These are phyloP conservation scores for Cordyceps farinosa DNA, from an alignment of 2,329 filamentous ascomycete species.

Conservation along the genomic window DNA sequence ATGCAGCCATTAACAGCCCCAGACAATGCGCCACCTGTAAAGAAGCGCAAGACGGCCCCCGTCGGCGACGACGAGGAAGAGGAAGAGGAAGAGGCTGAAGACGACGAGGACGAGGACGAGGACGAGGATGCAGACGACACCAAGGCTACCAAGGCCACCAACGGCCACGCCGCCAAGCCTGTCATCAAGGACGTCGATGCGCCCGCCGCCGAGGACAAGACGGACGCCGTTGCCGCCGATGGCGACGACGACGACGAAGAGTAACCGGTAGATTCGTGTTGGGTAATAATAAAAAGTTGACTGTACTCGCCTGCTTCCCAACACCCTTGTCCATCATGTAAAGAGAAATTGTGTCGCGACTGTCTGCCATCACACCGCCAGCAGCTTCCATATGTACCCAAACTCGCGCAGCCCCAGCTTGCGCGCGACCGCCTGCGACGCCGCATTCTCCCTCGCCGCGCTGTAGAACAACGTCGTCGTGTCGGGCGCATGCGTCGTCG, in stretches of 20 bases:
- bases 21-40: slow-evolving; percentile 45
- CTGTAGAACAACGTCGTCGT: slow-evolving; percentile 11
- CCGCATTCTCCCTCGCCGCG: not conserved
- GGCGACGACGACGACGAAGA: slow-evolving; percentile 3
- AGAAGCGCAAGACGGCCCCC: slow-evolving; percentile 48
- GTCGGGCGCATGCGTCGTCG: not conserved
- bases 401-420: slow-evolving; percentile 2
- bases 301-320: not conserved
- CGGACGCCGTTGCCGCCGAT: slow-evolving; percentile 15
- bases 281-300: slow-evolving; percentile 2
- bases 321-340: not conserved
- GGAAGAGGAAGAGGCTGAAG: slow-evolving; percentile 25
- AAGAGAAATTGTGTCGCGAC: no score
- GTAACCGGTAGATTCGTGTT: not conserved
- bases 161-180: slow-evolving; percentile 24
- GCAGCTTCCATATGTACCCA: slow-evolving; percentile 15
- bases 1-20: slow-evolving; percentile 17
- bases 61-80: slow-evolving; percentile 34
- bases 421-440: slow-evolving; percentile 5
- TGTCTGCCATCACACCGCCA: not conserved
- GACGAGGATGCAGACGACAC: slow-evolving; percentile 25
- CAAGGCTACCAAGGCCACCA: slow-evolving; percentile 19
- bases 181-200: slow-evolving; percentile 27
- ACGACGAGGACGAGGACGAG: slow-evolving; percentile 27
- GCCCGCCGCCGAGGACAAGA: slow-evolving; percentile 29